Percentiles rank a stretch among this genome's conserved stretches.
These are phyloP conservation scores for Aspergillus pseudoglaucus DNA, from an alignment of 2,329 filamentous ascomycete species.

Conservation along the genomic window DNA sequence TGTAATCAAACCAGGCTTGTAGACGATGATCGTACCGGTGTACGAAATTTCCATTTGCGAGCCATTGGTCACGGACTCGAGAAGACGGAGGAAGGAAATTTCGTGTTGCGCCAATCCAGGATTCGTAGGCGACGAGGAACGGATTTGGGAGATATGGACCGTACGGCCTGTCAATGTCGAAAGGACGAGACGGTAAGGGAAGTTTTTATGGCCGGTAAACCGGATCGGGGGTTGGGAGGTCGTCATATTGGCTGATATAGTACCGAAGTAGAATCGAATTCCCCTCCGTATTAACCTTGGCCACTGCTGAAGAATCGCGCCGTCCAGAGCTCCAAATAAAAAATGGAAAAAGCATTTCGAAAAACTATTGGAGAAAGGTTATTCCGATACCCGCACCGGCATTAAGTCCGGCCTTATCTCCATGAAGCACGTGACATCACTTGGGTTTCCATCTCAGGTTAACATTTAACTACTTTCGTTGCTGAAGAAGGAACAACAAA, in stretches of 20 bases:
- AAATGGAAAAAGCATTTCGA: conserved; percentile 20
- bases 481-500: neutral
- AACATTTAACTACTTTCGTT: neutral
- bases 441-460: neutral
- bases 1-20: conserved; percentile 85
- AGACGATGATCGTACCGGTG: conserved; percentile 87
- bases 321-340: neutral
- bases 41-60: conserved; percentile 92
- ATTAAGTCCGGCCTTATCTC: conserved; percentile 24
- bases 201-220: conserved; percentile 77
- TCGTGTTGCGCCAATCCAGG: conserved; percentile 89
- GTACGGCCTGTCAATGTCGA: conserved; percentile 85
- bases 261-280: neutral
- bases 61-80: conserved; percentile 93
- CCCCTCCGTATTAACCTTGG: conserved; percentile 1
- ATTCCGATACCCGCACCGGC: conserved; percentile 19
- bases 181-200: conserved; percentile 78
- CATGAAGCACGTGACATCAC: neutral
- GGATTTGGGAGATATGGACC: conserved; percentile 89
- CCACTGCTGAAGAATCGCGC: neutral
- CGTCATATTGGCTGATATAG: conserved; percentile 25
- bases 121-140: conserved; percentile 73
- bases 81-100: conserved; percentile 88
- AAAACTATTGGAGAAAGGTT: conserved; percentile 25
- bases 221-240: conserved; percentile 51